Conservation (phyloP, 306 rosid genomes). For the Nissolia schottii region DNA sequence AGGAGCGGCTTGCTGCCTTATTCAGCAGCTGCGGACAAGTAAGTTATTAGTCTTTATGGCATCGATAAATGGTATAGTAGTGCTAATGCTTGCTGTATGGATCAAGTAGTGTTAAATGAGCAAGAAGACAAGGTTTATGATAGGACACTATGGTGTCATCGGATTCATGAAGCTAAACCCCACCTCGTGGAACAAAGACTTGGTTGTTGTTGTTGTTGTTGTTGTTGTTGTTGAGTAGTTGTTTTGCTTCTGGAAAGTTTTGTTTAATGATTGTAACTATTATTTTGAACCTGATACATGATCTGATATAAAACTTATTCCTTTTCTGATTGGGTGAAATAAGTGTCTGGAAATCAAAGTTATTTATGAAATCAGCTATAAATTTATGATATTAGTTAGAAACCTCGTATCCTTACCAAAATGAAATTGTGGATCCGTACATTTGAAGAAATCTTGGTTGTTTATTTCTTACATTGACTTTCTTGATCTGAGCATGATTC, state of each 20-base stretch:
- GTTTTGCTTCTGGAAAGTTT: too few relatives aligned
- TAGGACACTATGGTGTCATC: too few relatives aligned
- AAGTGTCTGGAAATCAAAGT: background rate
- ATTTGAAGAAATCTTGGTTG: background rate
- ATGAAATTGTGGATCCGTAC: background rate
- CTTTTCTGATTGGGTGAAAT: background rate
- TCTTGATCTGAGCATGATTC: background rate
- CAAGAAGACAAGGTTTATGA: too few relatives aligned
- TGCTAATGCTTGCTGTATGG: background rate
- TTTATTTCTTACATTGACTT: background rate
- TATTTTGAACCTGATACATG: slow-evolving; percentile 6
- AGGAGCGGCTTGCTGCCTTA: slow-evolving; percentile 95
- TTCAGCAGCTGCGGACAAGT: slow-evolving; percentile 89
- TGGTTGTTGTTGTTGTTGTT: too few relatives aligned
- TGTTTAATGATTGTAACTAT: background rate
- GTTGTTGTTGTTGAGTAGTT: too few relatives aligned
- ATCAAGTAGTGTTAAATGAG: too few relatives aligned
- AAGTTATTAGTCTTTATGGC: slow-evolving; percentile 34
- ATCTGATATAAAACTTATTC: background rate
- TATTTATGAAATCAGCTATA: background rate
- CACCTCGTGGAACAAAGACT: too few relatives aligned
- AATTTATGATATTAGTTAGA: background rate
- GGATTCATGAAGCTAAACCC: too few relatives aligned
- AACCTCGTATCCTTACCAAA: background rate
- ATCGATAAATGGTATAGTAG: background rate